Conservation (phyloP, 2,329 filamentous ascomycete species). For the Hypoxylon sp. region DNA sequence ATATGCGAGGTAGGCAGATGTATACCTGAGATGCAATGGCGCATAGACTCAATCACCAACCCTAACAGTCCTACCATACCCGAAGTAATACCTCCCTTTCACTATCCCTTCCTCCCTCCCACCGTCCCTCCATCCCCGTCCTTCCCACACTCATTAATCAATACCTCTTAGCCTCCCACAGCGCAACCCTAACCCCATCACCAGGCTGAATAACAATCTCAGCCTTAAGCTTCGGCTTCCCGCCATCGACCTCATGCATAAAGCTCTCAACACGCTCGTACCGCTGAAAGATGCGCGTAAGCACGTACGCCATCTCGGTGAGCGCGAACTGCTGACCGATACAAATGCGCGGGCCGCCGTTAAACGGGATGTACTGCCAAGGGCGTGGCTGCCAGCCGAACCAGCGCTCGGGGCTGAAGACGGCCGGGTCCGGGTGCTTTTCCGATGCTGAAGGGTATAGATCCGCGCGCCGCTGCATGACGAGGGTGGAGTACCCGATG, state of each 20-base stretch:
- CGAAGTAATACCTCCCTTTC: not conserved
- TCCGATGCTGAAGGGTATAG: slow-evolving; percentile 69
- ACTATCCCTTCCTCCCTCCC: not conserved
- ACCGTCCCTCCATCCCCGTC: not conserved
- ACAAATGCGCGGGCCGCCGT: slow-evolving; percentile 80
- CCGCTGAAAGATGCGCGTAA: slow-evolving; percentile 79
- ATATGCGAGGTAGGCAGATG: not conserved
- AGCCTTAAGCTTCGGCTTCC: slow-evolving; percentile 67
- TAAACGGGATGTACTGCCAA: slow-evolving; percentile 83
- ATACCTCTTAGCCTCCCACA: slow-evolving; percentile 63
- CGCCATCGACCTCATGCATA: slow-evolving; percentile 70
- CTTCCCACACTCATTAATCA: not conserved
- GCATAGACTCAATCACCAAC: not conserved
- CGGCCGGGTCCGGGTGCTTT: slow-evolving; percentile 61
- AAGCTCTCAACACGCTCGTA: slow-evolving; percentile 75
- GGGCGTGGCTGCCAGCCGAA: slow-evolving; percentile 72
- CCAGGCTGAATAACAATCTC: slow-evolving; percentile 74
- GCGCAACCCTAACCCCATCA: slow-evolving; percentile 71
- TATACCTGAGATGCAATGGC: not conserved
- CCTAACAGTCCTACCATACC: too few species aligned
- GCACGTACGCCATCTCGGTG: slow-evolving; percentile 81
- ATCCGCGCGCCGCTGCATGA: slow-evolving; percentile 80
- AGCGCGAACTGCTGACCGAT: slow-evolving; percentile 87
- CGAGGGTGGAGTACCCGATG: slow-evolving; percentile 76
- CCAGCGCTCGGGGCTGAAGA: slow-evolving; percentile 80